Conservation (phyloP, 768 basidiomycete genomes). For the Termitomyces sp. region DNA sequence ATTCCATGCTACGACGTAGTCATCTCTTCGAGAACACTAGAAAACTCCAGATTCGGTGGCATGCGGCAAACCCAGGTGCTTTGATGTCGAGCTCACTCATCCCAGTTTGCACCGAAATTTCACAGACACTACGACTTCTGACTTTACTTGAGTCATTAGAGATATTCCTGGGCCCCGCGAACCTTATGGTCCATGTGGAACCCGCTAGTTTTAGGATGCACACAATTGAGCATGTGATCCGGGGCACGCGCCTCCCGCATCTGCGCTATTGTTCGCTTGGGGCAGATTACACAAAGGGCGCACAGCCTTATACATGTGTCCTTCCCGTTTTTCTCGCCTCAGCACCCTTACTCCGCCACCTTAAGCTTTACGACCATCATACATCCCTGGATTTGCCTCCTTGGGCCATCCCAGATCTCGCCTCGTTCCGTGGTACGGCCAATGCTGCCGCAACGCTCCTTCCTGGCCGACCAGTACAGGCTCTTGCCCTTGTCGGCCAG, state of each 20-base stretch:
- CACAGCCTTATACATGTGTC: conserved; percentile 33
- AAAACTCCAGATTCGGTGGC: conserved; percentile 52
- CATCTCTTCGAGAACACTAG: conserved; percentile 42
- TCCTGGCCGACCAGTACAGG: conserved; percentile 55
- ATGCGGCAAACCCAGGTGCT: conserved; percentile 31
- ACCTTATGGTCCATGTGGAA: conserved; percentile 18
- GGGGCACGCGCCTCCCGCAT: conserved; percentile 31
- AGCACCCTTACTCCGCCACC: conserved; percentile 35
- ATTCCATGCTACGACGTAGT: conserved; percentile 38
- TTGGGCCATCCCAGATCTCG: conserved; percentile 41
- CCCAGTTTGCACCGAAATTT: conserved; percentile 34
- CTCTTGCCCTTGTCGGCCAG: conserved; percentile 50
- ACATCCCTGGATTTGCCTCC: conserved; percentile 33
- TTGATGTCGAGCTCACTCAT: conserved; percentile 25
- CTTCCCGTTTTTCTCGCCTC: conserved; percentile 38
- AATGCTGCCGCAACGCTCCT: conserved; percentile 53
- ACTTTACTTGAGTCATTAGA: conserved; percentile 48
- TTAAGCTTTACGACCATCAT: conserved; percentile 42
- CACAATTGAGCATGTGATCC: conserved; percentile 42
- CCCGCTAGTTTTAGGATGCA: conserved; percentile 19
- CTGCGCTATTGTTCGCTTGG: conserved; percentile 36
- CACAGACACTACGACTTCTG: conserved; percentile 28
- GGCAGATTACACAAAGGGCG: conserved; percentile 38
- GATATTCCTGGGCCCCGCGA: conserved; percentile 43
- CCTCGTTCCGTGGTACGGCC: conserved; percentile 55